Conservation (phyloP, 495 filamentous ascomycete genomes). For the Hypoxylon trugodes region DNA sequence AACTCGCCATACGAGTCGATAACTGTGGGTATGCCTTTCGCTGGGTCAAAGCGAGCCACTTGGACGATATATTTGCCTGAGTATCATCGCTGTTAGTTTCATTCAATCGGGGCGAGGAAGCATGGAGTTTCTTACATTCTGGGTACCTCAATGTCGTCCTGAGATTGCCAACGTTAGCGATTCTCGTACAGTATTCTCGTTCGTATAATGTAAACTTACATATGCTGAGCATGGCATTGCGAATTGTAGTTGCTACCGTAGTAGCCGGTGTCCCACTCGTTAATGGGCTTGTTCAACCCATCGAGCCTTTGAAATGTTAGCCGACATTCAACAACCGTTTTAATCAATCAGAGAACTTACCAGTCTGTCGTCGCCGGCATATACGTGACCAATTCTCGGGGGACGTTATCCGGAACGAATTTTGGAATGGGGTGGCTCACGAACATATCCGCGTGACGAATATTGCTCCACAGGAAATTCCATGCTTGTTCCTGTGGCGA, state of each 20-base stretch:
- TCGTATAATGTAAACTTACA: slow-evolving; percentile 50
- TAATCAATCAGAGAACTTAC: slow-evolving; percentile 44
- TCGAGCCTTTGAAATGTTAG: slow-evolving; percentile 67
- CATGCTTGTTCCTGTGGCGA: slow-evolving; percentile 79
- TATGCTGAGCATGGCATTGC: slow-evolving; percentile 65
- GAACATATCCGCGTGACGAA: slow-evolving; percentile 78
- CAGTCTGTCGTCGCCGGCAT: slow-evolving; percentile 89
- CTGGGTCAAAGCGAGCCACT: slow-evolving; percentile 85
- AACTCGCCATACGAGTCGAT: slow-evolving; percentile 81
- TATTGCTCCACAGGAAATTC: slow-evolving; percentile 78
- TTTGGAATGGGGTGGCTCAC: slow-evolving; percentile 82
- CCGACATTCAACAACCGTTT: background rate
- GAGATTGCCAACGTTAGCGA: slow-evolving; percentile 17
- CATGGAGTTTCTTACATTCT: slow-evolving; percentile 55
- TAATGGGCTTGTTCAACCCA: slow-evolving; percentile 82
- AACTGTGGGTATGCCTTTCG: slow-evolving; percentile 85
- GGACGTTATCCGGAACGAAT: slow-evolving; percentile 78
- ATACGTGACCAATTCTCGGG: slow-evolving; percentile 73
- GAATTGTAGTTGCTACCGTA: slow-evolving; percentile 80
- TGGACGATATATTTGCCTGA: slow-evolving; percentile 79
- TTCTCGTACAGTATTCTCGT: too few relatives aligned
- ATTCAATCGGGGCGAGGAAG: background rate
- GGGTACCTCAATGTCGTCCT: slow-evolving; percentile 75
- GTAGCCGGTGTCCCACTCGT: slow-evolving; percentile 76
- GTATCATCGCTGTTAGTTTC: slow-evolving; percentile 2